Evolutionary conservation across 805 yeast species (phyloP).

Genomic region (Lipomyces yamanashiensis): DNA sequence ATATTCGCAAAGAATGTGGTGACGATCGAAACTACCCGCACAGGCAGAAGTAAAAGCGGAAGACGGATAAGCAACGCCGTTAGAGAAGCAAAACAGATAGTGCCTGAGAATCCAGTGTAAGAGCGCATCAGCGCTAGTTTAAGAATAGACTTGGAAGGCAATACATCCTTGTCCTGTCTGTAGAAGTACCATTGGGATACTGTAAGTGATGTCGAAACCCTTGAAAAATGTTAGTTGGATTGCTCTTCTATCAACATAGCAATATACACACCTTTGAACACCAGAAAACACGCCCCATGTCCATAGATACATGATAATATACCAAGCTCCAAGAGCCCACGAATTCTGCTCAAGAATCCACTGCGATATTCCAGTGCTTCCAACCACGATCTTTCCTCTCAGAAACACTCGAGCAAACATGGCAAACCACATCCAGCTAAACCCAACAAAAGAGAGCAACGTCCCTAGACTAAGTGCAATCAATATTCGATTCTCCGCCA

Average conservation of each 20-base stretch:
- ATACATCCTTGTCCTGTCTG: conserved; percentile 38
- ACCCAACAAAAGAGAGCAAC: conserved; percentile 41
- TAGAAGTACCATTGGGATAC: conserved; percentile 50
- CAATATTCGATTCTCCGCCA: conserved; percentile 44
- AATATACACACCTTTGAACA: conserved; percentile 40
- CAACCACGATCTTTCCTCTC: conserved; percentile 32
- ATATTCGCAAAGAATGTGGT: conserved; percentile 40
- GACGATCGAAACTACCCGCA: conserved; percentile 37
- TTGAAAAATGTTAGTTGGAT: conserved; percentile 6
- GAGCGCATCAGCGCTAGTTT: conserved; percentile 41
- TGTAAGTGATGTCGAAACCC: conserved; percentile 45
- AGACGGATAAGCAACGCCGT: conserved; percentile 43
- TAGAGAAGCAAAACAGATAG: conserved; percentile 45
- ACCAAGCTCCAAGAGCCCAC: conserved; percentile 44
- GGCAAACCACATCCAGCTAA: conserved; percentile 46
- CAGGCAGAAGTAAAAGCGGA: conserved; percentile 47
- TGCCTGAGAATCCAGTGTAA: conserved; percentile 45
- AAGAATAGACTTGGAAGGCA: conserved; percentile 36
- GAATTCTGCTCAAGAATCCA: conserved; percentile 42
- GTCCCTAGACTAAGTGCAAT: conserved; percentile 42
- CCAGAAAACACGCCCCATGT: conserved; percentile 50
- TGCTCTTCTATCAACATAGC: background rate
- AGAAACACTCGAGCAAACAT: conserved; percentile 45
- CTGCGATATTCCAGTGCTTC: conserved; percentile 22
- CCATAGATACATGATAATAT: conserved; percentile 49